Evolutionary conservation across 768 basidiomycete species (phyloP).

Genomic region (Macrolepiota fuliginosa): DNA sequence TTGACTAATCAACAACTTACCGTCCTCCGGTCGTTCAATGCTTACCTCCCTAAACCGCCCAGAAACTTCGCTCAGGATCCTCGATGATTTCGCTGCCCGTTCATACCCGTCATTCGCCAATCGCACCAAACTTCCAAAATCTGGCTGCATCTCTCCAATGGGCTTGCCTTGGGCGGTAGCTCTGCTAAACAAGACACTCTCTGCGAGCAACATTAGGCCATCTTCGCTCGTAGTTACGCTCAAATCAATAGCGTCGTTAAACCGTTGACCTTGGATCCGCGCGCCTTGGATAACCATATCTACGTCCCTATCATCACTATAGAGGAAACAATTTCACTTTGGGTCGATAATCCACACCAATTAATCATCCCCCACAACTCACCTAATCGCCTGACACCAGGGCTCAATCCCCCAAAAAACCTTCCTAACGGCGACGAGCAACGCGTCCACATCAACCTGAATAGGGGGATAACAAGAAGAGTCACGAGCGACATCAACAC

Average conservation of each 20-base stretch:
- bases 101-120: neutral
- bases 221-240: neutral
- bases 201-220: neutral
- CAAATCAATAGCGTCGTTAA: neutral
- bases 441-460: neutral
- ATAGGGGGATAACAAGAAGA: neutral
- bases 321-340: neutral
- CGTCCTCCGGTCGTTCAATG: neutral
- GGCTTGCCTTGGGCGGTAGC: neutral
- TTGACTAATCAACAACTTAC: neutral
- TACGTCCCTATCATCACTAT: neutral
- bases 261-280: neutral
- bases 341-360: neutral
- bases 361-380: neutral
- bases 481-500: neutral
- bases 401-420: neutral
- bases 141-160: neutral
- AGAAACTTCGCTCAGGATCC: neutral
- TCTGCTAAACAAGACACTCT: neutral
- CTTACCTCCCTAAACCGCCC: neutral
- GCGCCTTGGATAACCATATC: neutral
- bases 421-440: neutral
- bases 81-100: neutral
- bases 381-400: constrained; percentile 1
- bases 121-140: neutral